phyloP scores from a whole-genome alignment of 2,329 filamentous ascomycete species.

The Trichoderma sp. region DNA sequence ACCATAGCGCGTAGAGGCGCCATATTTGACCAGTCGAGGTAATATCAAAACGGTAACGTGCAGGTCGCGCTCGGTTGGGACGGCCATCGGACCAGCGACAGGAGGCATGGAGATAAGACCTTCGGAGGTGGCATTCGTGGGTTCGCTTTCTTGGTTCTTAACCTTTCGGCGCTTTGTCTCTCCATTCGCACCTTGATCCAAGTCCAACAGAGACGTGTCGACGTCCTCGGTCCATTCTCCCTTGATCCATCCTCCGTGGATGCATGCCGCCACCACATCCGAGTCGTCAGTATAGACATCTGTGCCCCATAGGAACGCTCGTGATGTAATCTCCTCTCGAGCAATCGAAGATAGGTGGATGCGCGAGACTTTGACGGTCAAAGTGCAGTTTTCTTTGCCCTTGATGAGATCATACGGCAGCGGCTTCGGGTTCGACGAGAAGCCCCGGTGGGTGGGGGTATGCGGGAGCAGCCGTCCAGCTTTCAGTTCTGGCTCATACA shows the following conservation, averaged over 20 bases:
- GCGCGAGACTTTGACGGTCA: conserved; percentile 84
- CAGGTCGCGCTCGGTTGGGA: conserved; percentile 73
- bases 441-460: conserved; percentile 47
- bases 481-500: conserved; percentile 74
- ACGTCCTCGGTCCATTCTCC: conserved; percentile 85
- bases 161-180: conserved; percentile 41
- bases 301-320: conserved; percentile 86
- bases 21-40: conserved; percentile 77
- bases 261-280: conserved; percentile 87
- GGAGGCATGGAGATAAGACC: conserved; percentile 59
- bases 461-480: conserved; percentile 53
- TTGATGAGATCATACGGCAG: conserved; percentile 74
- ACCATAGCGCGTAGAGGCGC: conserved; percentile 74
- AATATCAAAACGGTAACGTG: conserved; percentile 87
- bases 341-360: conserved; percentile 71
- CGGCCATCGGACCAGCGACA: conserved; percentile 62
- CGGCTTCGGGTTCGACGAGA: conserved; percentile 65
- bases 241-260: conserved; percentile 89
- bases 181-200: conserved; percentile 45
- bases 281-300: conserved; percentile 96
- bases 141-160: conserved; percentile 37
- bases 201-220: conserved; percentile 68
- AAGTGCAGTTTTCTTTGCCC: conserved; percentile 83
- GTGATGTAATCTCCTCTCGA: conserved; percentile 80
- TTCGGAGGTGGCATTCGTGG: conserved; percentile 45